A percentile compares a stretch with the other conserved stretches of the same genome.
These are phyloP conservation scores for Candida vaughaniae DNA, from an alignment of 805 yeast species.

Conservation along the genomic window DNA sequence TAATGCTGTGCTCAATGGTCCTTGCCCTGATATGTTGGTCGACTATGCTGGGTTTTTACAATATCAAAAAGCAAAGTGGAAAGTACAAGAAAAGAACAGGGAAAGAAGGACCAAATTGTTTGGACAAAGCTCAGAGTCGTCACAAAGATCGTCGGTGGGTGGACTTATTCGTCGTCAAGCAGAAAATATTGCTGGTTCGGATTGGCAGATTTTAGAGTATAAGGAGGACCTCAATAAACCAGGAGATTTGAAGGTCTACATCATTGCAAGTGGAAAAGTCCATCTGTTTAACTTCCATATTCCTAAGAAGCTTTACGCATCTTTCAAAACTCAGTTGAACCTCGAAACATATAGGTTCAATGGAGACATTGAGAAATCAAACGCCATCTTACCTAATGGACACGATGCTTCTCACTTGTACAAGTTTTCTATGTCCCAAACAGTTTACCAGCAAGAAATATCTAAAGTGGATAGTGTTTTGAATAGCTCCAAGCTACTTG, in stretches of 20 bases:
- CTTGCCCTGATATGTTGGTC: constrained; percentile 64
- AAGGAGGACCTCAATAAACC: constrained; percentile 51
- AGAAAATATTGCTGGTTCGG: constrained; percentile 68
- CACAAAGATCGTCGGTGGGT: constrained; percentile 62
- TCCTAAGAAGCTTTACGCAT: constrained; percentile 71
- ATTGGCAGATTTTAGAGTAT: constrained; percentile 86
- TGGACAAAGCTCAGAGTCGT: constrained; percentile 58
- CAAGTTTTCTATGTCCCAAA: constrained; percentile 68
- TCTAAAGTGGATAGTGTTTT: constrained; percentile 60
- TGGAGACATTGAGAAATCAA: constrained; percentile 57
- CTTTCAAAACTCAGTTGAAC: constrained; percentile 51
- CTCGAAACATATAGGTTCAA: constrained; percentile 42
- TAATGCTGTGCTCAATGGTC: constrained; percentile 47
- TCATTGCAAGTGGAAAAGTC: constrained; percentile 64
- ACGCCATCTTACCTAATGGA: constrained; percentile 71
- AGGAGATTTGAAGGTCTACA: constrained; percentile 78
- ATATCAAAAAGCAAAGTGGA: constrained; percentile 90
- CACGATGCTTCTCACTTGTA: constrained; percentile 53
- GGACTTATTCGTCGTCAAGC: constrained; percentile 74
- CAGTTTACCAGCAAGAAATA: constrained; percentile 53
- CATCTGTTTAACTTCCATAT: constrained; percentile 73
- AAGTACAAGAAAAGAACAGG: constrained; percentile 66
- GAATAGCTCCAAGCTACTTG: constrained; percentile 58
- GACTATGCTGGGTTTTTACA: constrained; percentile 68
- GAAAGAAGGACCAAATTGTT: constrained; percentile 73